Evolutionary conservation across 2,329 filamentous ascomycete genomes (phyloP).

Genomic region (Colletotrichum sp.): DNA sequence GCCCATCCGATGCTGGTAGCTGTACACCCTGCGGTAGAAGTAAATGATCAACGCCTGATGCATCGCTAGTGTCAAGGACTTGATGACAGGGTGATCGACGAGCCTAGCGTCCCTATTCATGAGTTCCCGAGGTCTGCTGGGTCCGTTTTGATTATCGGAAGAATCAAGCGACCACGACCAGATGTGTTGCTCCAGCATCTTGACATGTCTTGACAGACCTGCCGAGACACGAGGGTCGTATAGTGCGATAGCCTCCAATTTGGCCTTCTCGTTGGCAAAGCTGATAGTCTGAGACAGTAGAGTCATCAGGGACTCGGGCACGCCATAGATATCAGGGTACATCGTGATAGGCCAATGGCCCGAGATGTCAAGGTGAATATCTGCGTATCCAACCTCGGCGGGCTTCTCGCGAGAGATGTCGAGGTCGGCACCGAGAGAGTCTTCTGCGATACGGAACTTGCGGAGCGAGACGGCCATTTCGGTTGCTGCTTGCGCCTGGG

Average conservation of each 20-base stretch:
- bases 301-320: slow-evolving; percentile 45
- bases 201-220: slow-evolving; percentile 31
- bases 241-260: slow-evolving; percentile 26
- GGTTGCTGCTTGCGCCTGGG: background rate
- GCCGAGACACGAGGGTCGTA: slow-evolving; percentile 28
- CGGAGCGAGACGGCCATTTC: slow-evolving; percentile 20
- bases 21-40: slow-evolving; percentile 48
- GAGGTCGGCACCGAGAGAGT: slow-evolving; percentile 23
- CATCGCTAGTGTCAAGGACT: slow-evolving; percentile 41
- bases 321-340: slow-evolving; percentile 49
- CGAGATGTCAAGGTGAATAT: slow-evolving; percentile 46
- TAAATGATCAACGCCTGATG: slow-evolving; percentile 48
- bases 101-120: background rate
- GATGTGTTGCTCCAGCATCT: slow-evolving; percentile 35
- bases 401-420: slow-evolving; percentile 34
- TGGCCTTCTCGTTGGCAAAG: slow-evolving; percentile 45
- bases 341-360: slow-evolving; percentile 44
- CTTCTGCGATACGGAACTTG: slow-evolving; percentile 32
- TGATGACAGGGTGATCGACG: slow-evolving; percentile 24
- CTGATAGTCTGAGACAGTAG: slow-evolving; percentile 46
- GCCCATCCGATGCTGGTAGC: slow-evolving; percentile 46
- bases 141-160: slow-evolving; percentile 6
- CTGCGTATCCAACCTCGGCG: slow-evolving; percentile 45
- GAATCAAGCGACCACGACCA: slow-evolving; percentile 31
- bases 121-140: background rate